Percentiles rank a stretch among this genome's conserved stretches.
Conservation (phyloP, 495 filamentous ascomycete genomes). For the Sabuloglossum arenarium region DNA sequence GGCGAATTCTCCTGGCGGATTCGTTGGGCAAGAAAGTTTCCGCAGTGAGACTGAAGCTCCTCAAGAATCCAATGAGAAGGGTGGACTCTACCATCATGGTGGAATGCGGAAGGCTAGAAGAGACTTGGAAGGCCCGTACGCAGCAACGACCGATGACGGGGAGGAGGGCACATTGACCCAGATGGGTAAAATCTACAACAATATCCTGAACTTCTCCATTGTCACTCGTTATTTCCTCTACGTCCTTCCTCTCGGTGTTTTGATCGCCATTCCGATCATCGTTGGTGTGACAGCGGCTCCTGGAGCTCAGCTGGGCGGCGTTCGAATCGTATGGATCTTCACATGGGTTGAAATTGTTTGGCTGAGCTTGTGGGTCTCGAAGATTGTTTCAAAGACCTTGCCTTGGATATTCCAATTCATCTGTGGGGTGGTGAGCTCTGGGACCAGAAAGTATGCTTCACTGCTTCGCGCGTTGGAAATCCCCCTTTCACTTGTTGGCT, state of each 20-base stretch:
- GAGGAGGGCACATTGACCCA: constrained; percentile 44
- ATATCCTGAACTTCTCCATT: constrained; percentile 65
- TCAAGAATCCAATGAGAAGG: constrained; percentile 23
- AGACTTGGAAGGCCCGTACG: constrained; percentile 18
- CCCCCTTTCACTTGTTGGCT: constrained; percentile 70
- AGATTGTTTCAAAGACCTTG: constrained; percentile 59
- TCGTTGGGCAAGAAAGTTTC: constrained; percentile 18
- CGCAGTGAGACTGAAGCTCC: constrained; percentile 7
- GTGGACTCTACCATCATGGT: constrained; percentile 28
- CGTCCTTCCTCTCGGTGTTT: constrained; percentile 51
- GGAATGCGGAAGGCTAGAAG: constrained; percentile 30
- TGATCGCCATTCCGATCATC: constrained; percentile 67
- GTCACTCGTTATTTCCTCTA: constrained; percentile 80
- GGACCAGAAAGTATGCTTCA: constrained; percentile 78
- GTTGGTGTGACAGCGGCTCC: constrained; percentile 36
- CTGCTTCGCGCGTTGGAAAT: constrained; percentile 64
- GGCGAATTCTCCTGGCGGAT: too few species aligned
- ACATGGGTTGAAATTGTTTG: constrained; percentile 84
- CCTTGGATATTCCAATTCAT: constrained; percentile 71
- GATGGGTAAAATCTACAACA: constrained; percentile 77
- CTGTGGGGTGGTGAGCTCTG: constrained; percentile 73
- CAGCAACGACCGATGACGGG: constrained; percentile 26
- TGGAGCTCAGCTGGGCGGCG: constrained; percentile 36
- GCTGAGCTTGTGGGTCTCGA: constrained; percentile 72
- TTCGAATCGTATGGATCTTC: constrained; percentile 60